These are phyloP conservation scores for Colletotrichum lupini DNA, from an alignment of 2,329 filamentous ascomycete genomes.

Conservation along the genomic window DNA sequence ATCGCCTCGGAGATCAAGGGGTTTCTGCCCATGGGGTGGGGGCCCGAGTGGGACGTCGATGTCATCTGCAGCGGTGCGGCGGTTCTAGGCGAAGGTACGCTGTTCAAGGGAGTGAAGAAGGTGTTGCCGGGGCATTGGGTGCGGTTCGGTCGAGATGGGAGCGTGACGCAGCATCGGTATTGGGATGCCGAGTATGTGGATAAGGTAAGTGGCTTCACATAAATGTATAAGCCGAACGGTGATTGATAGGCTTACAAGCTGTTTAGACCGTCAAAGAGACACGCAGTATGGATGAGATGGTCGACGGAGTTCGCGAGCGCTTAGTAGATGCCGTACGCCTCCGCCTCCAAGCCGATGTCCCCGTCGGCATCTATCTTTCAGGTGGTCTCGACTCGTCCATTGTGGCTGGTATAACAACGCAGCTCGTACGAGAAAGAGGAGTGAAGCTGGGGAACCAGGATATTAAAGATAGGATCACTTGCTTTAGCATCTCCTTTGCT, in stretches of 20 bases:
- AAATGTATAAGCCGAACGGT: background rate
- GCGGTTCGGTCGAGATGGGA: slow-evolving; percentile 48
- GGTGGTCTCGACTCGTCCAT: slow-evolving; percentile 68
- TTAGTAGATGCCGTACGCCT: slow-evolving; percentile 62
- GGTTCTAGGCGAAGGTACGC: slow-evolving; percentile 57
- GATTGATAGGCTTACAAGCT: slow-evolving; percentile 30
- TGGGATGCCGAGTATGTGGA: slow-evolving; percentile 64
- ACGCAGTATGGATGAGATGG: slow-evolving; percentile 60
- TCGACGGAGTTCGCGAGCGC: slow-evolving; percentile 58
- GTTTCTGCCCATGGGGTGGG: slow-evolving; percentile 61
- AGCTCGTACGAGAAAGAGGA: slow-evolving; percentile 58
- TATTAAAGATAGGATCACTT: slow-evolving; percentile 38
- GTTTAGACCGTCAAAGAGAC: slow-evolving; percentile 44
- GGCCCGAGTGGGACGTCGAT: slow-evolving; percentile 62
- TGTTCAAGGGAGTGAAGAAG: slow-evolving; percentile 59
- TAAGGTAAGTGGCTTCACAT: slow-evolving; percentile 50
- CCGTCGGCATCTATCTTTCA: slow-evolving; percentile 65
- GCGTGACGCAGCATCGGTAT: slow-evolving; percentile 51
- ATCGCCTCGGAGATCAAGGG: slow-evolving; percentile 65
- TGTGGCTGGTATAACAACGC: slow-evolving; percentile 64
- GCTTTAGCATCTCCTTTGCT: slow-evolving; percentile 63
- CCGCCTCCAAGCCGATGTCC: slow-evolving; percentile 66
- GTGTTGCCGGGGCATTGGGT: slow-evolving; percentile 56
- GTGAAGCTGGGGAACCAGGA: slow-evolving; percentile 53
- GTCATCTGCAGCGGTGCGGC: slow-evolving; percentile 55